Base-by-base conservation (phyloP, 345 rosid species). In the Bruguiera sexangula region DNA sequence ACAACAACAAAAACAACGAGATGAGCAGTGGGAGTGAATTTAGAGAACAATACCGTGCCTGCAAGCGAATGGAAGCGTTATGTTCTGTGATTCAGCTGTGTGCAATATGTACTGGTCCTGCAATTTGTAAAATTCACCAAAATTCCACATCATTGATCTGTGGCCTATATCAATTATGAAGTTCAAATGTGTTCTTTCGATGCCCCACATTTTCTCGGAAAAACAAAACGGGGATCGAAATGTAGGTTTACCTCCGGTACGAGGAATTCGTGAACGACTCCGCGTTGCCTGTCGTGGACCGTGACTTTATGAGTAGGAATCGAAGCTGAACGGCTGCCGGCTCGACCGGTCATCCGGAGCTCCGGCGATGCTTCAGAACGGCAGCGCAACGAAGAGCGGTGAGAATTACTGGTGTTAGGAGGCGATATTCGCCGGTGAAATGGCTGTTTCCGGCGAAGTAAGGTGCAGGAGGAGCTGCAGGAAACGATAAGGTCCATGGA, bases 101-200 rank as follows among this genome's bases (percentile, higher is more conserved):
- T 93, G 98, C 80, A 94, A 72, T 65, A 94, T 94, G 55, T 94
- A 94, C 68, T 94, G 97, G 78, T 89, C 97, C 97, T 94, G 93
- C 86, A 86, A 70, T 82, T 73, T 13, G 48, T 4, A 43, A 43
- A 43, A 13, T 43, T 43, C 16, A 13, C 50, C 50, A 13, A 43
- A 43, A 43, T 11, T 43, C 18, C 5, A 0, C 5, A 43, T 43
- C 50, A 43, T 13, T 3, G 15, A 43, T 43, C 15, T 13, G 16
- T 43, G 15, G 60, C 60, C 26, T 24, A 21, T 56, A 26, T 10
- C 15, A 56, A 56, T 24, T 11, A 6, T 56, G 16, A 56, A n/a
- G 22, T 22, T 22, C 22, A 11, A 11, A 39, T 39, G 16, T 43
- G 5, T 13, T 13, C 50, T 43, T 13, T 11, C 19, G 3, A 43